Conservation (phyloP, 1,284 basidiomycete species). For the Ceratobasidium sp. region DNA sequence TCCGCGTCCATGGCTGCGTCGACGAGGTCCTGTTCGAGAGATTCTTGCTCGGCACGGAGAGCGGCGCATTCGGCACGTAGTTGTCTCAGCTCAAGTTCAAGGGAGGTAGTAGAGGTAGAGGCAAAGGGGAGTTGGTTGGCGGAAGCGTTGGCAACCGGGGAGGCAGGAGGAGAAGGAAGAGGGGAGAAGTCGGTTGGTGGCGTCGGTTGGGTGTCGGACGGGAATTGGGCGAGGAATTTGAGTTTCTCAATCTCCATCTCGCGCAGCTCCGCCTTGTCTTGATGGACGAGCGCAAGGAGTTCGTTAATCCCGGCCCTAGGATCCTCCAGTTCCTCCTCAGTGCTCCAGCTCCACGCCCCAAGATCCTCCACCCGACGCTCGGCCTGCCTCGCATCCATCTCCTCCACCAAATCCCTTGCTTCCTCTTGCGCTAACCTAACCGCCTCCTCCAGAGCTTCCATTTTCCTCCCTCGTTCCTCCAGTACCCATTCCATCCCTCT, state of each 20-base stretch:
- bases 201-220: too few species aligned
- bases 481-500: conserved; percentile 66
- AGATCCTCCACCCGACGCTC: background rate
- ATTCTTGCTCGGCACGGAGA: conserved; percentile 35
- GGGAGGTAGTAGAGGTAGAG: background rate
- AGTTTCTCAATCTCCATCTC: conserved; percentile 7
- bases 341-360: background rate
- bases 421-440: conserved; percentile 16
- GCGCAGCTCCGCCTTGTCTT: conserved; percentile 12
- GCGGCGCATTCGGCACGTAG: conserved; percentile 28
- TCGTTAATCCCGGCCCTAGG: conserved; percentile 1
- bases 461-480: conserved; percentile 62
- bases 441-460: conserved; percentile 43
- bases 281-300: background rate
- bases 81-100: conserved; percentile 11
- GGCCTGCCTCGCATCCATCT: background rate
- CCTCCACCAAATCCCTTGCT: conserved; percentile 3
- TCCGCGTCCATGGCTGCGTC: conserved; percentile 36
- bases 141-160: too few species aligned
- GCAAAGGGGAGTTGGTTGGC: background rate
- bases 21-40: conserved; percentile 35
- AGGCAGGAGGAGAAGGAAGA: too few species aligned
- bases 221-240: background rate
- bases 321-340: background rate
- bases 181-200: too few species aligned